Conservation (phyloP, 2,329 filamentous ascomycete genomes). For the Teratosphaeria viscida region DNA sequence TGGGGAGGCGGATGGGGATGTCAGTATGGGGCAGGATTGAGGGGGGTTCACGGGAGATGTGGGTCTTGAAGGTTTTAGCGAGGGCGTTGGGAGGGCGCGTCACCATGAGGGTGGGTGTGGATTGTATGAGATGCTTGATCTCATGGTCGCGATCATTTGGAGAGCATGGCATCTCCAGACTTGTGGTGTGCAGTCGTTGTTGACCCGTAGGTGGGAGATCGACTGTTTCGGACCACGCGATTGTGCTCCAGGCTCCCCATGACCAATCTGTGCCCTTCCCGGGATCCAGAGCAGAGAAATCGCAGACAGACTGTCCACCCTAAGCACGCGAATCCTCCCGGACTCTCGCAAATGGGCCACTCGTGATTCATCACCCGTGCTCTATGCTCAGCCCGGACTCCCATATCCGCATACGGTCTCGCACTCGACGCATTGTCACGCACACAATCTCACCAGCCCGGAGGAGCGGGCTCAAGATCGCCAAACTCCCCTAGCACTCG, state of each 20-base stretch:
- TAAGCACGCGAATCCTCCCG: not conserved
- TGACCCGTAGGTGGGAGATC: too few species aligned
- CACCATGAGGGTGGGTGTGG: too few species aligned
- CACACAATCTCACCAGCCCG: not conserved
- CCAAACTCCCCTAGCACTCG: not conserved
- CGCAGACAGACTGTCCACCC: not conserved
- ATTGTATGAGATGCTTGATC: too few species aligned
- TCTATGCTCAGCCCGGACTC: not conserved
- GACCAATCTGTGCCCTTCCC: not conserved
- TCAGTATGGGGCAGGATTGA: conserved; percentile 15
- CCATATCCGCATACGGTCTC: not conserved
- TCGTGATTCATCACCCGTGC: not conserved
- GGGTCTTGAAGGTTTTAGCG: not conserved
- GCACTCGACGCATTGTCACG: not conserved
- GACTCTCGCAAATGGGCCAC: not conserved
- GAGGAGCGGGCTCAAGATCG: not conserved
- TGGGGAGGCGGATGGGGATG: conserved; percentile 23
- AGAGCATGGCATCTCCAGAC: too few species aligned
- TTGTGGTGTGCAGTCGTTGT: too few species aligned
- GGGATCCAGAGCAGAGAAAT: not conserved
- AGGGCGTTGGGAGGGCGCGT: not conserved
- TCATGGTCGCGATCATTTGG: too few species aligned
- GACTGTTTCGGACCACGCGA: too few species aligned
- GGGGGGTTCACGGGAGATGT: not conserved
- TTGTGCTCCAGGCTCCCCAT: too few species aligned